Evolutionary conservation across 495 filamentous ascomycete genomes (phyloP), one percentile per base, ranked within the genome.

Genomic region (Penicillium nucicola): DNA sequence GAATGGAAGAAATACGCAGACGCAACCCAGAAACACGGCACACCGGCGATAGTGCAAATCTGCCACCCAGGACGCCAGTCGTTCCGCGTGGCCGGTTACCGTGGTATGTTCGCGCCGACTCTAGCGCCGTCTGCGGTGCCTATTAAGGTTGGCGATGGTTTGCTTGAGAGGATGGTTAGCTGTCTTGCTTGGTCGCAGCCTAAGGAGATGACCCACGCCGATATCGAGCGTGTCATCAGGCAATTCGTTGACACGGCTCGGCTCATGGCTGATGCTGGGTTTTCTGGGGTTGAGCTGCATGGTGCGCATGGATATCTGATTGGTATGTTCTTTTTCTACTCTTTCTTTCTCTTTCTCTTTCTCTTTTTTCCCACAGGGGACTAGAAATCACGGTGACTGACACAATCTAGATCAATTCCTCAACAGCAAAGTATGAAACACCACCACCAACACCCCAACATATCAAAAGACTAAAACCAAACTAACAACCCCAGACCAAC

Each of bases 281-380:
- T 83, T 52, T 76, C 77, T 42, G 80, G 77, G 0, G 51, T 84
- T 13, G 74, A 84, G 64, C 60, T 84, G 28, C 81, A 84, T 65
- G 76, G 61, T 22, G 80, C 81, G 15, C 81, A 85, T 66, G 81
- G 82, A 20, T 85, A 83, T 64, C 62, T 85, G 35, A 62, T 83
- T 17, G 72, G 72, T 69, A 66, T 58, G 60, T 39, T 13, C 13
- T 38, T 20, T 35, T 39, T 13, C 47, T 37, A 33, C 8, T 33
- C 13, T 8, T 3, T 20, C n/a, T n/a, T n/a, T n/a, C n/a, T n/a
- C n/a, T n/a, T n/a, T n/a, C n/a, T n/a, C n/a, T n/a, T n/a, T n/a
- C n/a, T n/a, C n/a, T n/a, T n/a, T n/a, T n/a, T n/a, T n/a, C n/a
- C n/a, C n/a, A n/a, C n/a, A n/a, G n/a, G n/a, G n/a, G n/a, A n/a